Conservation (phyloP, 1,139 yeast genomes). For the Ogataea hybrid region DNA sequence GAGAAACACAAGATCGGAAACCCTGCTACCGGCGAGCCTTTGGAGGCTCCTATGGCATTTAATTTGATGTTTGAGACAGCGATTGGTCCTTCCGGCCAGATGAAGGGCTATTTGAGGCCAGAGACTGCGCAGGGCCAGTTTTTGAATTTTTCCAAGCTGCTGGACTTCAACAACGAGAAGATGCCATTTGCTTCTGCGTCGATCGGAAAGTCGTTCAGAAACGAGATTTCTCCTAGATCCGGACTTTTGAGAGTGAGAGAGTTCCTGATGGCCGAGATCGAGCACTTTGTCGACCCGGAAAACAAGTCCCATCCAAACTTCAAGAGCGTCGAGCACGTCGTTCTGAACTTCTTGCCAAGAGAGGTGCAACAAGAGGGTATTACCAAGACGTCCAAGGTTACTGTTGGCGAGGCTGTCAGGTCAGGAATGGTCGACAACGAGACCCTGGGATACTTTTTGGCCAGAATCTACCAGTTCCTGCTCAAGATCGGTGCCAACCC, state of each 20-base stretch:
- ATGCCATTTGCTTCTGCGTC: constrained; percentile 99
- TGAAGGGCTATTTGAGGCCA: constrained; percentile 95
- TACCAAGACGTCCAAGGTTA: constrained; percentile 58
- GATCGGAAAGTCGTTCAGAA: constrained; percentile 97
- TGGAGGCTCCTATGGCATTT: constrained; percentile 92
- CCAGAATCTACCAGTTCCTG: constrained; percentile 85
- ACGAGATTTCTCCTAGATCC: constrained; percentile 97
- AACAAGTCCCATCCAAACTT: constrained; percentile 83
- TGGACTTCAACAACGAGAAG: constrained; percentile 91
- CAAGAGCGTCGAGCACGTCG: constrained; percentile 67
- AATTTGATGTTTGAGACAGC: constrained; percentile 99
- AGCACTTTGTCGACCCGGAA: constrained; percentile 93
- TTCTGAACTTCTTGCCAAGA: constrained; percentile 78
- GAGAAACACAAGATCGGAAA: constrained; percentile 76
- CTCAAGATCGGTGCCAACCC: constrained; percentile 88
- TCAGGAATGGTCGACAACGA: constrained; percentile 91
- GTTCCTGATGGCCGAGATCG: constrained; percentile 98
- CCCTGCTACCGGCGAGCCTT: constrained; percentile 83
- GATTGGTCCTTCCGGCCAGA: constrained; percentile 96
- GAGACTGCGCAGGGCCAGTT: constrained; percentile 99
- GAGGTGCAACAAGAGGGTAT: constrained; percentile 84
- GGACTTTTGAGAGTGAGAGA: constrained; percentile 98
- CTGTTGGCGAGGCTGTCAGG: constrained; percentile 88
- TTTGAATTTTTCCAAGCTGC: constrained; percentile 87
- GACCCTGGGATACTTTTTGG: constrained; percentile 95